A percentile compares a stretch with the other conserved stretches of the same genome.
Evolutionary conservation across 441 rosid species (phyloP).

Genomic region (Melastoma candidum): DNA sequence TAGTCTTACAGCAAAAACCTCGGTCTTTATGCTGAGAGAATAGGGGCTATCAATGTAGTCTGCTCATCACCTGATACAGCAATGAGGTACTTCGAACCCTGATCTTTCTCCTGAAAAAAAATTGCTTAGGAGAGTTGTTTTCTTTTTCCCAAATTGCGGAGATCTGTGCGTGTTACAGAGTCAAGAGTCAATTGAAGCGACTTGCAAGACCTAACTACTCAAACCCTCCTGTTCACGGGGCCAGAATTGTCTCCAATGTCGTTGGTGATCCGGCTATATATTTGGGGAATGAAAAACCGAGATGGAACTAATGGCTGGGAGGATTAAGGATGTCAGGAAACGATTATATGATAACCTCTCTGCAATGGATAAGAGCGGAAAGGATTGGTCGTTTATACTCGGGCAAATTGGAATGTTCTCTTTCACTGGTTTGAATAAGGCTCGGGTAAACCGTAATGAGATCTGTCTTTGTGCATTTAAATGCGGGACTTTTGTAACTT

Average conservation of each 20-base stretch:
- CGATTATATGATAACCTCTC: conserved; percentile 59
- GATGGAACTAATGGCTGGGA: conserved; percentile 98
- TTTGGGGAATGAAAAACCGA: conserved; percentile 79
- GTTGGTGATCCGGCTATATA: conserved; percentile 76
- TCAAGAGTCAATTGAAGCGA: conserved; percentile 93
- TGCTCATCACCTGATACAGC: conserved; percentile 89
- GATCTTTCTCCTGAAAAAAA: too few relatives aligned
- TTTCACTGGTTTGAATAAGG: conserved; percentile 78
- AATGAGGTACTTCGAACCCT: conserved; percentile 36
- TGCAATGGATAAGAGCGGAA: conserved; percentile 75
- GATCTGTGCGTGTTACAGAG: conserved; percentile 33
- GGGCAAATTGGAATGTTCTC: conserved; percentile 99
- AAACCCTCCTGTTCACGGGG: conserved; percentile 92
- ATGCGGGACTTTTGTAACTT: neutral
- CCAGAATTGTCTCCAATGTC: conserved; percentile 84
- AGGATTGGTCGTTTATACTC: conserved; percentile 88
- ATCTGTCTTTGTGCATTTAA: too few relatives aligned
- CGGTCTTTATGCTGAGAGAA: conserved; percentile 78
- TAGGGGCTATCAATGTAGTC: conserved; percentile 68
- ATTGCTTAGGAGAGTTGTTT: too few relatives aligned
- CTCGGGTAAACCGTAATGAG: conserved; percentile 39
- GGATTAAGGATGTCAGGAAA: conserved; percentile 83
- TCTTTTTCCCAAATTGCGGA: neutral
- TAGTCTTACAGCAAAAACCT: conserved; percentile 61
- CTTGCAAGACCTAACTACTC: conserved; percentile 96